Base-by-base conservation (phyloP, 2,329 filamentous ascomycete genomes). In the Diaporthe ampelina region DNA sequence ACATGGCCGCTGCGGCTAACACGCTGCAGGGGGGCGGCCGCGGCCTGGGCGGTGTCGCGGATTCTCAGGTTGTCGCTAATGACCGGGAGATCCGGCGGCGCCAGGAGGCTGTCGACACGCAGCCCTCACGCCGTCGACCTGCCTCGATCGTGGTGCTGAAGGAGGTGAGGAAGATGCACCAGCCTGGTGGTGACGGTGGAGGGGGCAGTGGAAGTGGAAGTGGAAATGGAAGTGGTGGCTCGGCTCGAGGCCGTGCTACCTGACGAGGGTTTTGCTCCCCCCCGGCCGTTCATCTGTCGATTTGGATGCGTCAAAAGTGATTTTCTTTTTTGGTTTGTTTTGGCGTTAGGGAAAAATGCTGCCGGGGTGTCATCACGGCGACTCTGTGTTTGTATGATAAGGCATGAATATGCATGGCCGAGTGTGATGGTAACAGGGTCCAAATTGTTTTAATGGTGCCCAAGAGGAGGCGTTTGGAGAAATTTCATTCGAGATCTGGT, bases 11-110 rank as follows among this genome's bases (percentile, higher is more conserved):
- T 6, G 63, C 63, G 32, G 63, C 32, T 15, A 68, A 68, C 32
- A 68, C 63, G 63, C 63, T 68, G 45, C 32, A 40, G 13, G 48
- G 63, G 32, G 63, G 32, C n/a, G 63, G 63, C n/a, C 48, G 48
- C 32, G 63, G 63, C 32, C 32, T 68, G 15, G 17, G 8, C 32
- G 63, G 63, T 21, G 48, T 24, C n/a, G 32, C n/a, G 7, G 63
- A 37, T 15, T 29, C 32, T 2, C n/a, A 19, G n/a, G 32, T n/a
- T 9, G 48, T 68, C n/a, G 63, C 63, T 6, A 54, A 54, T 3
- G 63, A 68, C 32, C 4, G 1, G 48, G 32, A 40, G 63, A 68
- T 68, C 63, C n/a, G 1, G 48, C 63, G 48, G 8, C 63, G 32
- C 15, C 63, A 68, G 63, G 29, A 68, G 32, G 63, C 19, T 9